Evolutionary conservation across 2,329 filamentous ascomycete species (phyloP).

Genomic region (Immersiporthe knoxdaviesiana): DNA sequence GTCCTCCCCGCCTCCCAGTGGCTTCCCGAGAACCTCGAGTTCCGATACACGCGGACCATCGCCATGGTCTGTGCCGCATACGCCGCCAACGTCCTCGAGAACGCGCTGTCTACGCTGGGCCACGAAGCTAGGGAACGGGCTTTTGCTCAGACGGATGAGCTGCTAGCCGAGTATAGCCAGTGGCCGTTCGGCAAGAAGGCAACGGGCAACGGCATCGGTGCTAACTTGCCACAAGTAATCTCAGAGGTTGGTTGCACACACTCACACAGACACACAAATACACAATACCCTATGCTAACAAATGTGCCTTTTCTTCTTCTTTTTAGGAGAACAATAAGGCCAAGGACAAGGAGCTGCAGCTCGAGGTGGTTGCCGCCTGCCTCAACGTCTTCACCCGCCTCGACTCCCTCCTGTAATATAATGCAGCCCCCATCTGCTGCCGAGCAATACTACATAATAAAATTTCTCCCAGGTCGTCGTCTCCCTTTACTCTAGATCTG

Average conservation of each 20-base stretch:
- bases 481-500: background rate
- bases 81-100: slow-evolving; percentile 96
- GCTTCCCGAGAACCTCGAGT: slow-evolving; percentile 91
- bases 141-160: slow-evolving; percentile 95
- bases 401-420: slow-evolving; percentile 82
- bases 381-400: slow-evolving; percentile 96
- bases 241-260: slow-evolving; percentile 58
- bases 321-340: slow-evolving; percentile 74
- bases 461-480: background rate
- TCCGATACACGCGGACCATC: slow-evolving; percentile 88
- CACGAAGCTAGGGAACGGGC: slow-evolving; percentile 93
- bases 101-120: slow-evolving; percentile 89
- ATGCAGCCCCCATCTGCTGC: background rate
- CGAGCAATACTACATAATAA: slow-evolving; percentile 23
- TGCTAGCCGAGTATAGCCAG: slow-evolving; percentile 94
- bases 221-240: slow-evolving; percentile 87
- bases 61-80: slow-evolving; percentile 98
- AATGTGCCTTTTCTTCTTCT: background rate
- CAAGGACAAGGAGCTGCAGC: slow-evolving; percentile 93
- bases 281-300: slow-evolving; percentile 4
- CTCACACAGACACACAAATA: no score
- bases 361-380: slow-evolving; percentile 96
- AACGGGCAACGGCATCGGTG: slow-evolving; percentile 78
- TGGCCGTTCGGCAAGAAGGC: slow-evolving; percentile 93
- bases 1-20: slow-evolving; percentile 86